Base-by-base conservation (phyloP, 352 stramenopile genomes). In the Globisporangium lucens region DNA sequence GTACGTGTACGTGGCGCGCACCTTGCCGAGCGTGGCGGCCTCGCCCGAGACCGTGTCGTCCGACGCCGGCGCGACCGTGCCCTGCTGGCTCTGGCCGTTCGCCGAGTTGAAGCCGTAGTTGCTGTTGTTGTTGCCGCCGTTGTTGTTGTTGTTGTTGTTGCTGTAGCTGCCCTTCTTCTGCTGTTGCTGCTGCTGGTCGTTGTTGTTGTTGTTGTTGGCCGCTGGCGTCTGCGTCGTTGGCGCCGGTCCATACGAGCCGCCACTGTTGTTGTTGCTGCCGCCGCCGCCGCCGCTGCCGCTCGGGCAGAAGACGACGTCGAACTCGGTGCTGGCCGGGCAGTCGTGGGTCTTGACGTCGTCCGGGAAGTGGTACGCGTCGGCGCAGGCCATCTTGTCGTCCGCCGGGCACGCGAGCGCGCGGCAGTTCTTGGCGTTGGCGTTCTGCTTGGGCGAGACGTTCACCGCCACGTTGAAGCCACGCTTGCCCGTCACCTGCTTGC, bases 271-370 rank as follows among this genome's bases (percentile, higher is more conserved):
- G 52, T 30, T 24, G 13, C 52, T 12, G 1, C 56, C 56, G 4
- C 35, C 24, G 13, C 56, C 33, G 2, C 33, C 24, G 13, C 56
- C 33, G 2, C 33, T 43, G 10, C 61, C 64, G 46, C n/a, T 43
- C 17, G 75, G 82, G 60, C 84, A 93, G 63, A 90, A 93, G 10
- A 76, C 77, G 3, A 93, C 76, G 17, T 85, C 74, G 49, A 82
- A 77, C 9, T 69, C 69, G 3, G 74, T 76, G 22, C 66, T 70
- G 3, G 38, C 53, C 0, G 77, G 73, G 30, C 84, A 93, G 55
- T 75, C 75, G 72, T 84, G 82, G n/a, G 75, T 92, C 75, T 93
- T 93, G 52, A 62, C 73, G 65, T 90, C 72, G 67, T 89, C 84
- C 5, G 84, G 84, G 68, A 72, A 93, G 17, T 82, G 71, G 72